A percentile compares a stretch with the other conserved stretches of the same genome.
Evolutionary conservation across 2,329 filamentous ascomycete species (phyloP).

Genomic region (Saccharata proteae): DNA sequence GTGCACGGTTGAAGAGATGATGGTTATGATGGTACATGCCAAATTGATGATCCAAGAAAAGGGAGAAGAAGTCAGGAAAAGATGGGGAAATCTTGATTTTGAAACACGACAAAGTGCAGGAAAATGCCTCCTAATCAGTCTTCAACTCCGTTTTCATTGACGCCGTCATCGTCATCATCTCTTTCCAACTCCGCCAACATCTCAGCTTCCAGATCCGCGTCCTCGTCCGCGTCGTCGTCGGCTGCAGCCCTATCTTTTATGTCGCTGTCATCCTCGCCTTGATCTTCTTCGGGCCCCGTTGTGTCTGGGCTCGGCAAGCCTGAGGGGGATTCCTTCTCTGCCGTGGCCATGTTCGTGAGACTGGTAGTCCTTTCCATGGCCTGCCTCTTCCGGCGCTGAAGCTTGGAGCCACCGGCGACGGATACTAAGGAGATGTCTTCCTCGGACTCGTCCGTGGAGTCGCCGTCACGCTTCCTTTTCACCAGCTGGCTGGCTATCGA

Average conservation of each 20-base stretch:
- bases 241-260: conserved; percentile 17
- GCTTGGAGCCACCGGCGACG: conserved; percentile 22
- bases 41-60: too few species aligned
- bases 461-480: conserved; percentile 28
- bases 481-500: too few species aligned
- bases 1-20: too few species aligned
- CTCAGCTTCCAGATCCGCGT: conserved; percentile 40
- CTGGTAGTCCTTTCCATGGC: conserved; percentile 35
- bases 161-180: conserved; percentile 18
- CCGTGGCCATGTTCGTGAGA: conserved; percentile 30
- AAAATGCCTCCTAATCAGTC: too few species aligned
- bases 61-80: too few species aligned
- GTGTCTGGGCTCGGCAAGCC: conserved; percentile 29
- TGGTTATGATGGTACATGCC: too few species aligned
- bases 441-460: conserved; percentile 16
- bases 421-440: conserved; percentile 11
- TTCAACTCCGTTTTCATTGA: too few species aligned
- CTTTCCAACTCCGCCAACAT: conserved; percentile 28
- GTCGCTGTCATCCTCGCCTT: conserved; percentile 33
- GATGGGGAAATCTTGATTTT: too few species aligned
- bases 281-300: conserved; percentile 26
- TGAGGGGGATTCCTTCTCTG: conserved; percentile 27
- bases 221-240: conserved; percentile 40
- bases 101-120: too few species aligned
- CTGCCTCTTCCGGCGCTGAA: conserved; percentile 37